Base-by-base conservation (phyloP, 139 green algal genomes). In the Dunaliella primolecta region DNA sequence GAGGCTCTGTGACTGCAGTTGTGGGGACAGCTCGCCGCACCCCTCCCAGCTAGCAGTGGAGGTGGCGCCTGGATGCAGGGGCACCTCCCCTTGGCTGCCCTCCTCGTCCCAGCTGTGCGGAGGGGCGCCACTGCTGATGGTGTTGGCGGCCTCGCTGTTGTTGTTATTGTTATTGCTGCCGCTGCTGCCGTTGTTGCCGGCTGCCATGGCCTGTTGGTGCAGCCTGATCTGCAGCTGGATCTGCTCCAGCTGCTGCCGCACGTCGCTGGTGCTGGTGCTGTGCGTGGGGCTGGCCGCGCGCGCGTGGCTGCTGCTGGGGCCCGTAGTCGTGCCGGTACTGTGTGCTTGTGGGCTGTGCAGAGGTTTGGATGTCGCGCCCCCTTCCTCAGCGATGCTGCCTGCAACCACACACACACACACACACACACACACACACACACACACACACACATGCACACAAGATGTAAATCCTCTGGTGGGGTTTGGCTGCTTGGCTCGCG, bases 231-330 rank as follows among this genome's bases (percentile, higher is more conserved):
- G 71, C 71, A 32, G 21, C 27, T 77, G 71, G 71, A 35, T 31
- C 27, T 77, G 71, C 71, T 77, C 27, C 71, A 32, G 71, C 27
- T 77, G 71, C 71, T 31, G 71, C 15, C 71, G 71, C 21, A 21
- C 71, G 29, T 31, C 71, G 71, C 71, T 77, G 71, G 71, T 32
- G 71, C 71, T 77, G 71, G 71, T 77, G 71, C 71, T 77, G 71
- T 7, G 25, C 27, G 71, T 77, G 71, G 71, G 25, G 71, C 71
- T 77, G 7, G 46, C 46, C 15, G 46, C 46, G 46, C 46, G 46
- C 7, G 46, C 46, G 21, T 32, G 25, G 71, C 71, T 32, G n/a
- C 11, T 32, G 71, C 27, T 77, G 11, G 71, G 25, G 71, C 15
- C 25, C 2, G 71, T 77, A 21, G 15, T n/a, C 11, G 71, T 77